phyloP scores from a whole-genome alignment of 2,329 filamentous ascomycete genomes.

The Botrytis porri region DNA sequence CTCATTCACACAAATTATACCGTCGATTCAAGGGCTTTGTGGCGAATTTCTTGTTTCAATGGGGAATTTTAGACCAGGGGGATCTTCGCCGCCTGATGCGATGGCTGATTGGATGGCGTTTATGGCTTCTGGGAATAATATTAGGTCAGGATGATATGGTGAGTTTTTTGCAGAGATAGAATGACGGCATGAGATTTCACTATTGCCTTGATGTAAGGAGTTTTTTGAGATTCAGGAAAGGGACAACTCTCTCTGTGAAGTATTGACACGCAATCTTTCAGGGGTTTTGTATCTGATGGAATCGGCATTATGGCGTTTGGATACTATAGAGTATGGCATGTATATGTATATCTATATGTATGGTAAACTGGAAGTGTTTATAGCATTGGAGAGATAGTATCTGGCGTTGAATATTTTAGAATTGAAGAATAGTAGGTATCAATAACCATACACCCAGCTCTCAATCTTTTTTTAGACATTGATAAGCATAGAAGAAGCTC shows the following conservation, averaged over 20 bases:
- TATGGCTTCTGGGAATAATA: neutral
- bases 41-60: neutral
- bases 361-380: neutral
- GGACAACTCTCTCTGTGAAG: too few relatives aligned
- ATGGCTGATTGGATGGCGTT: neutral
- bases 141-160: too few relatives aligned
- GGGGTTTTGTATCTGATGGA: neutral
- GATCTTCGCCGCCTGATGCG: neutral
- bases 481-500: too few relatives aligned
- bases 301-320: neutral
- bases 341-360: neutral
- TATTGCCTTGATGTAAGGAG: neutral
- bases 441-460: neutral
- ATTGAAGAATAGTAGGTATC: neutral
- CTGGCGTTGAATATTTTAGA: neutral
- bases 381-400: neutral
- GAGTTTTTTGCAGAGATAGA: neutral
- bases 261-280: too few relatives aligned
- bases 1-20: neutral
- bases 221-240: neutral
- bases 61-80: neutral
- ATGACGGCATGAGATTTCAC: neutral
- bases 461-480: neutral
- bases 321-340: neutral
- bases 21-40: constrained; percentile 4